phyloP scores from a whole-genome alignment of 2,329 filamentous ascomycete species.

The Aspergillus alliaceus region DNA sequence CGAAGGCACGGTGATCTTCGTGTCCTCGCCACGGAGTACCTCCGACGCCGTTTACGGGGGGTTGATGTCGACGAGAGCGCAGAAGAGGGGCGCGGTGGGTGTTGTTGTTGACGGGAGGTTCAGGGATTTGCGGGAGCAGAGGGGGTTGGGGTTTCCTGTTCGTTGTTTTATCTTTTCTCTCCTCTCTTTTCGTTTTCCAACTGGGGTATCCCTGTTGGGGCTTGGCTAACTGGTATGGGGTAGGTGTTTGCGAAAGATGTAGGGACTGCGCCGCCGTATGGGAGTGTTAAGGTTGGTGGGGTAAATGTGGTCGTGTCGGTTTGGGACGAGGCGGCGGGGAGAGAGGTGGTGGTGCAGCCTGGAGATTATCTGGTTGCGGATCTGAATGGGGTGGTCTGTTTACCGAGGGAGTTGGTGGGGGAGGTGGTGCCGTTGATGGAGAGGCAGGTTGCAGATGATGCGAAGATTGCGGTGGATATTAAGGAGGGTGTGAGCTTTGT shows the following conservation, averaged over 20 bases:
- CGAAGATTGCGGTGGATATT: conserved; percentile 10
- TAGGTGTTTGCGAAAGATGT: conserved; percentile 29
- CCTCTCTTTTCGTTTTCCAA: background rate
- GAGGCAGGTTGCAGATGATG: conserved; percentile 4
- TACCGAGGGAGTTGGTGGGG: conserved; percentile 23
- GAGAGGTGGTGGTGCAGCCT: conserved; percentile 21
- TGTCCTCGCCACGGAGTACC: conserved; percentile 50
- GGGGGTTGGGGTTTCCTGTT: conserved; percentile 36
- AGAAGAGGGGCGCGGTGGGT: conserved; percentile 47
- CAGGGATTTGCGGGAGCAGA: conserved; percentile 56
- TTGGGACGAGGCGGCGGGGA: background rate
- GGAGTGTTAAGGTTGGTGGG: conserved; percentile 11
- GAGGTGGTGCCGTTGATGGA: conserved; percentile 10
- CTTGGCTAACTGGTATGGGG: too few relatives aligned
- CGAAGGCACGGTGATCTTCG: conserved; percentile 49
- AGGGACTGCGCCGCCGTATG: conserved; percentile 30
- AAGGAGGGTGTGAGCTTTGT: conserved; percentile 1
- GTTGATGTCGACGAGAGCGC: conserved; percentile 53
- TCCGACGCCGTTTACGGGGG: conserved; percentile 53
- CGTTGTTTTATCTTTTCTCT: background rate
- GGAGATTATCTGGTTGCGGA: conserved; percentile 41
- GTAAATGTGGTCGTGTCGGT: conserved; percentile 30
- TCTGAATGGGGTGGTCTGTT: conserved; percentile 39
- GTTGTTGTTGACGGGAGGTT: conserved; percentile 55
- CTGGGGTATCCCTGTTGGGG: too few relatives aligned